Evolutionary conservation across 2,329 filamentous ascomycete genomes (phyloP), one percentile per base, ranked within the genome.

Genomic region (Thyridium curvatum): DNA sequence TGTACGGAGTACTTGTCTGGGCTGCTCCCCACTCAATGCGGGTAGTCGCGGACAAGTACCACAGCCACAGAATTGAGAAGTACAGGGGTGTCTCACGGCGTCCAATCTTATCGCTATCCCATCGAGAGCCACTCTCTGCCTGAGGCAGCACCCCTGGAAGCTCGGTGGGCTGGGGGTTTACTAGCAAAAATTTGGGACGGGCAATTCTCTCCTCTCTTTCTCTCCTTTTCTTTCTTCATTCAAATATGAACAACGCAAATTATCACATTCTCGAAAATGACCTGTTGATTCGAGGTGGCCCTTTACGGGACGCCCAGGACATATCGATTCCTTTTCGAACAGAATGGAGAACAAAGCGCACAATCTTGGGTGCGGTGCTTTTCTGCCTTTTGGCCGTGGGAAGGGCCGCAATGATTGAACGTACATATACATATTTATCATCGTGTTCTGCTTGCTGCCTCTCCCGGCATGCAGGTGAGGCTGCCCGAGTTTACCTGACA

Each of bases 321-420:
- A 55, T 56, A 58, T 59, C 57, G 62, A 60, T 55, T 50, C 30
- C 42, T 58, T 63, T 62, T 62, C 59, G 60, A 49, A 62, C 55
- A 64, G 61, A 67, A 70, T 66, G 66, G 61, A 69, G 66, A 69
- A 55, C 43, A 60, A 62, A 48, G 46, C 63, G 65, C 60, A 66
- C 65, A 64, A 67, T 70, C 66, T 70, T 69, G 66, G 66, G 66
- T 70, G 66, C 66, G 66, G 62, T 60, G 64, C 58, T 65, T 67
- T 53, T 54, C 64, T 59, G 54, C 56, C 41, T 42, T 30, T 33
- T 50, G 57, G 55, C 48, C 41, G 50, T 69, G 65, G 56, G 60
- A 57, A 60, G 63, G 66, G 65, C 57, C 66, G 66, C 66, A 70
- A 70, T 70, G 66, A 69, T 68, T 67, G 65, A 62, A 53, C 66